Percentiles rank a stretch among this genome's conserved stretches.
phyloP scores from a whole-genome alignment of 257 asterid genomes.

The Fraxinus anomala region DNA sequence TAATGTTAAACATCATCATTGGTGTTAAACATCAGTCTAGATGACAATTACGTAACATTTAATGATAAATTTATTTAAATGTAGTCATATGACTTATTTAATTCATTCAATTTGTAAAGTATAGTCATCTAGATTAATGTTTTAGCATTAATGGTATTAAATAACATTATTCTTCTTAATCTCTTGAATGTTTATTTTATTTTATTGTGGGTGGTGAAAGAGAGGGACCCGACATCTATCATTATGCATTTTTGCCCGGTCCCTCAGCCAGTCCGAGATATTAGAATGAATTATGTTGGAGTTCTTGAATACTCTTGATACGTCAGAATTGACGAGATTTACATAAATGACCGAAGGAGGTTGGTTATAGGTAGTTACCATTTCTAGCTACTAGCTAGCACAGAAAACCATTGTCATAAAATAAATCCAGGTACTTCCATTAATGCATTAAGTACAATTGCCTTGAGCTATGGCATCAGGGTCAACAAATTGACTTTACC shows the following conservation, averaged over 20 bases:
- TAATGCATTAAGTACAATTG: conserved; percentile 41
- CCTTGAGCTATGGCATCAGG: not conserved
- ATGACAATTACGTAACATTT: too few relatives aligned
- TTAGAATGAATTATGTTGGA: not conserved
- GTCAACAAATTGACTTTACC: conserved; percentile 24
- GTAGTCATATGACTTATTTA: too few relatives aligned
- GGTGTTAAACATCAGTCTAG: too few relatives aligned
- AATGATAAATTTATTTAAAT: too few relatives aligned
- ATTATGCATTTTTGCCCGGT: not conserved
- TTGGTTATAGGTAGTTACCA: conserved; percentile 5
- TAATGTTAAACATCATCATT: too few relatives aligned
- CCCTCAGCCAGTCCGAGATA: not conserved
- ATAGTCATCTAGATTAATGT: too few relatives aligned
- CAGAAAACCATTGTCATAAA: not conserved
- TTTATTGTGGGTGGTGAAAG: not conserved
- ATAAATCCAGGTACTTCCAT: conserved; percentile 36
- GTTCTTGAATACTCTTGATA: not conserved
- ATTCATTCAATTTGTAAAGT: too few relatives aligned
- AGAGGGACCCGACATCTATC: not conserved
- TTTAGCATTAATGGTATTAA: too few relatives aligned
- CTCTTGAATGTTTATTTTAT: conserved; percentile 1
- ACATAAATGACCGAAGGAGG: not conserved
- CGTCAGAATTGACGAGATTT: not conserved
- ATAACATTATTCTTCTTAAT: not conserved
- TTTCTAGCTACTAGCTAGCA: conserved; percentile 5